Conservation (phyloP, 2,329 filamentous ascomycete species). For the Phialocephala sp. region DNA sequence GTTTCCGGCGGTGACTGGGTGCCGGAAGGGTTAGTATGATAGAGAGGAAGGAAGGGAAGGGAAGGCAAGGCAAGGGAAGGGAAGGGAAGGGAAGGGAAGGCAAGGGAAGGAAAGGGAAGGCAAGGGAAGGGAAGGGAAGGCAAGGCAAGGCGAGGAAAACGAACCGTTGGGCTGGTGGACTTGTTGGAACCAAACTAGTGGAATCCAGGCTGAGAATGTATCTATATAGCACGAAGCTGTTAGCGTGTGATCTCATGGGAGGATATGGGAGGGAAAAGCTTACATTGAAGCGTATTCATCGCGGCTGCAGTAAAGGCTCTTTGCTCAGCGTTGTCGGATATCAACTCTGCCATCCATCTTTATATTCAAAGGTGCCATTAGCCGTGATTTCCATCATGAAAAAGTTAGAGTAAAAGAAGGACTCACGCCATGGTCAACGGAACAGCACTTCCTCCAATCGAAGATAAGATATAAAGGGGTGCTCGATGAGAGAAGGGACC, state of each 20-base stretch:
- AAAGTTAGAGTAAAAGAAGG: neutral
- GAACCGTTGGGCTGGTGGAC: slow-evolving; percentile 63
- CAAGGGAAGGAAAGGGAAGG: slow-evolving; percentile 45
- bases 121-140: slow-evolving; percentile 27
- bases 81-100: too few relatives aligned
- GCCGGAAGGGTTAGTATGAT: too few relatives aligned
- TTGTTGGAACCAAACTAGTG: slow-evolving; percentile 69
- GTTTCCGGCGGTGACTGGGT: slow-evolving; percentile 27
- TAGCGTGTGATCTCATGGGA: neutral
- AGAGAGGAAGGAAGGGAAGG: slow-evolving; percentile 50
- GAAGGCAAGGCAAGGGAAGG: too few relatives aligned
- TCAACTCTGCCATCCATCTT: slow-evolving; percentile 30
- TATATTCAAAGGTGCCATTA: neutral
- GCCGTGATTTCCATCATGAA: too few relatives aligned
- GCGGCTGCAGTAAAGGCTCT: slow-evolving; percentile 28
- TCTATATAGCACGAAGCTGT: slow-evolving; percentile 60
- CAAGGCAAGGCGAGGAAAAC: slow-evolving; percentile 43
- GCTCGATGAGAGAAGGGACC: slow-evolving; percentile 49
- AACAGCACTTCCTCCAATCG: slow-evolving; percentile 55
- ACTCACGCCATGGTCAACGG: slow-evolving; percentile 55
- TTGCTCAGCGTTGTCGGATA: slow-evolving; percentile 29
- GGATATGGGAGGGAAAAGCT: slow-evolving; percentile 58
- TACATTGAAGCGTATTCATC: slow-evolving; percentile 42
- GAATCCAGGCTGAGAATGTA: slow-evolving; percentile 59
- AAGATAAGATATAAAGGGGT: slow-evolving; percentile 53